Conservation (phyloP, 768 basidiomycete genomes). For the Sarcodon sp. region DNA sequence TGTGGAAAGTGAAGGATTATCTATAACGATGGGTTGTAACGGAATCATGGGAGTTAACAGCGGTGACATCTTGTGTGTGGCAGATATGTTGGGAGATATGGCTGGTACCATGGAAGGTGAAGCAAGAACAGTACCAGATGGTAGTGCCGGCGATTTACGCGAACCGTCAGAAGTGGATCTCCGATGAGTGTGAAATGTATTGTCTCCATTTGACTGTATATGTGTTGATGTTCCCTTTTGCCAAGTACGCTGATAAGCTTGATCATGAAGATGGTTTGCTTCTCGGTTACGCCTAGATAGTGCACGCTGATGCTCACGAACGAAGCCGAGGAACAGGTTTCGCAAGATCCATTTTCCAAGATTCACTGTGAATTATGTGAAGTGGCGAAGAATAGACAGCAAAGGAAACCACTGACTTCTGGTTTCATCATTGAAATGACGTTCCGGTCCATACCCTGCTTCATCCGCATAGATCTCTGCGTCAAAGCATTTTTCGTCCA, state of each 20-base stretch:
- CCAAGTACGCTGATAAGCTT: slow-evolving; percentile 7
- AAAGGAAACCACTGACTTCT: slow-evolving; percentile 42
- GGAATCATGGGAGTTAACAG: slow-evolving; percentile 31
- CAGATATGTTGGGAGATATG: slow-evolving; percentile 33
- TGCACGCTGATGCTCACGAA: slow-evolving; percentile 49
- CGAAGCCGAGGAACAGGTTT: slow-evolving; percentile 73
- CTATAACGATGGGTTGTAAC: background rate
- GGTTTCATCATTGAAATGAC: slow-evolving; percentile 61
- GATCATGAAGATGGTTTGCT: slow-evolving; percentile 5
- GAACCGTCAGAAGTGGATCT: slow-evolving; percentile 18
- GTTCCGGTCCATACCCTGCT: slow-evolving; percentile 52
- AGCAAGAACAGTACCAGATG: slow-evolving; percentile 25
- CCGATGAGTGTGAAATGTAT: slow-evolving; percentile 9
- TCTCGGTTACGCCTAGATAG: slow-evolving; percentile 13
- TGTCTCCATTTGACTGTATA: slow-evolving; percentile 14
- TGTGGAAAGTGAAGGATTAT: background rate
- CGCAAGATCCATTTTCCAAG: slow-evolving; percentile 85
- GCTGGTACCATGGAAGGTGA: slow-evolving; percentile 60
- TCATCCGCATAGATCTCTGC: slow-evolving; percentile 95
- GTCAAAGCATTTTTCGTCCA: slow-evolving; percentile 85
- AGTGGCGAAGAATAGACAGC: background rate
- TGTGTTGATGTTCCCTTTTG: slow-evolving; percentile 14
- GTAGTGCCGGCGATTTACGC: background rate
- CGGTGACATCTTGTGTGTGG: slow-evolving; percentile 35
- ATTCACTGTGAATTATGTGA: slow-evolving; percentile 44